phyloP scores from a whole-genome alignment of 164 flowering plant species.

The Saururus chinensis region DNA sequence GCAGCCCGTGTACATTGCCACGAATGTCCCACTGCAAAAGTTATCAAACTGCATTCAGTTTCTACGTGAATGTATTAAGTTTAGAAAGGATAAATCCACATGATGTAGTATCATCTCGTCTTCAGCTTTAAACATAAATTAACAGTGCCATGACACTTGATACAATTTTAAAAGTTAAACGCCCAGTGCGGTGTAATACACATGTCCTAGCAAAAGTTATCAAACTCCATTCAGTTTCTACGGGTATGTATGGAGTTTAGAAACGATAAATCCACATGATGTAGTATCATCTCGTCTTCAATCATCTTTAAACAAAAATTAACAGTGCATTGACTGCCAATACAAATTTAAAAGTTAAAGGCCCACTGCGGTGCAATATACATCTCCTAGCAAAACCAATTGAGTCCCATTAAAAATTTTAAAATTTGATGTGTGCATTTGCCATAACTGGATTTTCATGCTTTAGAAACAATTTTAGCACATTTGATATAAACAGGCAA shows the following conservation, averaged over 20 bases:
- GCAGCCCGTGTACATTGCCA: constrained; percentile 50
- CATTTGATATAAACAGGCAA: background rate
- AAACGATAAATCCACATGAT: too few species aligned
- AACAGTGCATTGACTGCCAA: background rate
- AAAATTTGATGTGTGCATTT: too few species aligned
- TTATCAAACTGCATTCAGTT: background rate
- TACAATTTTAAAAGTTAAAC: too few species aligned
- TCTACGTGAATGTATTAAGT: background rate
- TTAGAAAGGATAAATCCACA: background rate
- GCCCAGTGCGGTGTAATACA: too few species aligned
- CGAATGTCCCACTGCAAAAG: constrained; percentile 46
- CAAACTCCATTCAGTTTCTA: background rate
- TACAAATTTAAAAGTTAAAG: too few species aligned
- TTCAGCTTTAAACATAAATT: too few species aligned
- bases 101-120: too few species aligned
- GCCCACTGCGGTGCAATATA: background rate
- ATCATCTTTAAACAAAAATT: background rate
- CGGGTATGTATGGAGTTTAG: background rate
- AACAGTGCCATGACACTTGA: too few species aligned
- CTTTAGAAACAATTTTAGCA: too few species aligned
- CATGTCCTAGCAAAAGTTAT: constrained; percentile 34
- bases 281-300: background rate
- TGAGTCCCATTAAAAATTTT: too few species aligned
- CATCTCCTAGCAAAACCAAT: background rate
- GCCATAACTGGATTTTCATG: too few species aligned